Conservation (phyloP, 345 rosid genomes). For the Eucalyptus camaldulensis region DNA sequence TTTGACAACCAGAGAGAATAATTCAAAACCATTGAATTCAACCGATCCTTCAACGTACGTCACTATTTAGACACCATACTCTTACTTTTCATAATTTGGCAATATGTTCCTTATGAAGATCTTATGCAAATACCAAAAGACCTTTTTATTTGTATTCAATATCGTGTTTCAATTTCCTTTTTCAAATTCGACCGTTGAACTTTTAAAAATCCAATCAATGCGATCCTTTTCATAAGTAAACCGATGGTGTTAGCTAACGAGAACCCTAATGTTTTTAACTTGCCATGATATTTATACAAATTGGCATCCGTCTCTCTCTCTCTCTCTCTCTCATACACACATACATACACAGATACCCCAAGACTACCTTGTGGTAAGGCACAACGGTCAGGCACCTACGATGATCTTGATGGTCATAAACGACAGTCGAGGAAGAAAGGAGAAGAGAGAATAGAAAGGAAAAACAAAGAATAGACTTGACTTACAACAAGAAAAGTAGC, state of each 20-base stretch:
- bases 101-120: neutral
- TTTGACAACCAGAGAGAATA: no score
- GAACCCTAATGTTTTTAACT: neutral
- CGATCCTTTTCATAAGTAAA: neutral
- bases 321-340: neutral
- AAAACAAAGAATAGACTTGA: neutral
- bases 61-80: neutral
- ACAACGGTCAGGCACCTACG: neutral
- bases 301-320: neutral
- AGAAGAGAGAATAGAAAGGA: neutral
- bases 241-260: neutral
- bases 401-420: neutral
- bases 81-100: no score
- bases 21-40: neutral
- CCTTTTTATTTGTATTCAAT: neutral
- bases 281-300: neutral
- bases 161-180: neutral
- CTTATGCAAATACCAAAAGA: neutral
- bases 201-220: neutral
- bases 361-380: neutral
- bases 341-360: neutral
- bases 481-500: neutral
- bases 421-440: neutral
- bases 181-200: no score
- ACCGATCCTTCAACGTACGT: neutral